Conservation (phyloP, 768 basidiomycete genomes). For the Astraeus odoratus region DNA sequence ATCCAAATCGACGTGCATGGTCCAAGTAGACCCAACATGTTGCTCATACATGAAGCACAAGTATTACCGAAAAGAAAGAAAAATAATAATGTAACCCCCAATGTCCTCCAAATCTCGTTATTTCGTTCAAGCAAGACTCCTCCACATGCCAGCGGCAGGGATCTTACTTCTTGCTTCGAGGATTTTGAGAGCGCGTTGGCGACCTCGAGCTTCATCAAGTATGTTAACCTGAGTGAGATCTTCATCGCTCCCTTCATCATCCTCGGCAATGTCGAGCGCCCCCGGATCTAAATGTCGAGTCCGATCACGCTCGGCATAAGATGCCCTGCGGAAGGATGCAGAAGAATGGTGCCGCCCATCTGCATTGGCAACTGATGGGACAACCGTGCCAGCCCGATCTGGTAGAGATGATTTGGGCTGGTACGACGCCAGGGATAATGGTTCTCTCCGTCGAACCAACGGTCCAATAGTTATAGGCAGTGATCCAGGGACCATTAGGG, state of each 20-base stretch:
- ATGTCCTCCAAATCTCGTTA: neutral
- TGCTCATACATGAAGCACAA: conserved; percentile 20
- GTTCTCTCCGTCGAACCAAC: conserved; percentile 28
- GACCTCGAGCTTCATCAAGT: conserved; percentile 36
- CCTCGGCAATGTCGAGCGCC: conserved; percentile 54
- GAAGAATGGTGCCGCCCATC: conserved; percentile 29
- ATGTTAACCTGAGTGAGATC: conserved; percentile 16
- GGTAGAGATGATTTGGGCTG: conserved; percentile 43
- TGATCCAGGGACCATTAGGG: conserved; percentile 43
- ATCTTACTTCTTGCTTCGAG: conserved; percentile 61
- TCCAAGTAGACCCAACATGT: neutral
- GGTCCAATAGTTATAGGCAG: conserved; percentile 55
- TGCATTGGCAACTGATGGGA: conserved; percentile 18
- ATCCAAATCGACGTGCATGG: neutral
- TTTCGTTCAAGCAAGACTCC: conserved; percentile 54
- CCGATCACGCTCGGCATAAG: conserved; percentile 65
- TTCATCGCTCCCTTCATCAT: conserved; percentile 27
- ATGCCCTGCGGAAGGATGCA: conserved; percentile 47
- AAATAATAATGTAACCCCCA: conserved; percentile 4
- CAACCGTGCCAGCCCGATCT: conserved; percentile 29
- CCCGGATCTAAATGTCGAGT: conserved; percentile 62
- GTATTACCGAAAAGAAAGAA: conserved; percentile 28
- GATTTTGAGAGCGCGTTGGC: conserved; percentile 59
- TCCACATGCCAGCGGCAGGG: conserved; percentile 74
- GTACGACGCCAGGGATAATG: conserved; percentile 51